Conservation (phyloP, 2,329 filamentous ascomycete species). For the Onygena corvina region DNA sequence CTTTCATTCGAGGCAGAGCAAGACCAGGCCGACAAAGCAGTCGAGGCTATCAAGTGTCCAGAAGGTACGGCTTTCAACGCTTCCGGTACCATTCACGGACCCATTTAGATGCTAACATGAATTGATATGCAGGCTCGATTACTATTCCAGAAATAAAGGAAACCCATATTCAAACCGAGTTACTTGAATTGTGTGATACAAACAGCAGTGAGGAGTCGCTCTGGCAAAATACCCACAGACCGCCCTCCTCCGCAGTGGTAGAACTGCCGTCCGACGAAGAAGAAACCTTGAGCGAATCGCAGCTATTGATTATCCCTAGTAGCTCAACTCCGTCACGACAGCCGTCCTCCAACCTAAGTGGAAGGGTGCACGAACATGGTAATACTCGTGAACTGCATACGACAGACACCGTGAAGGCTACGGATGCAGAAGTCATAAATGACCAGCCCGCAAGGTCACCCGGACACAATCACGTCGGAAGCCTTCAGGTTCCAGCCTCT, state of each 20-base stretch:
- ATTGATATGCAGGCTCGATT: neutral
- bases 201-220: neutral
- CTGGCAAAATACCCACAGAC: neutral
- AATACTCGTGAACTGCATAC: neutral
- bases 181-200: neutral
- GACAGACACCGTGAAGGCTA: too few species aligned
- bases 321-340: neutral
- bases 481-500: too few species aligned
- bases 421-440: neutral
- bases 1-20: neutral
- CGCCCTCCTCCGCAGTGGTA: constrained; percentile 6
- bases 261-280: constrained; percentile 7
- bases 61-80: neutral
- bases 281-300: constrained; percentile 5
- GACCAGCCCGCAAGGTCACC: neutral
- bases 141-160: neutral
- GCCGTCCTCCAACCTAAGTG: neutral
- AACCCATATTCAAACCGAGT: too few species aligned
- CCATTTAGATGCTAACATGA: neutral
- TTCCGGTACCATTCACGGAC: neutral
- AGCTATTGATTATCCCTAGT: neutral
- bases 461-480: neutral
- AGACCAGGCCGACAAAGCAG: neutral
- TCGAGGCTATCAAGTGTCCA: neutral
- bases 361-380: neutral